Evolutionary conservation across 2,329 filamentous ascomycete genomes (phyloP), one percentile per base, ranked within the genome.

Genomic region (Colletotrichum musae): DNA sequence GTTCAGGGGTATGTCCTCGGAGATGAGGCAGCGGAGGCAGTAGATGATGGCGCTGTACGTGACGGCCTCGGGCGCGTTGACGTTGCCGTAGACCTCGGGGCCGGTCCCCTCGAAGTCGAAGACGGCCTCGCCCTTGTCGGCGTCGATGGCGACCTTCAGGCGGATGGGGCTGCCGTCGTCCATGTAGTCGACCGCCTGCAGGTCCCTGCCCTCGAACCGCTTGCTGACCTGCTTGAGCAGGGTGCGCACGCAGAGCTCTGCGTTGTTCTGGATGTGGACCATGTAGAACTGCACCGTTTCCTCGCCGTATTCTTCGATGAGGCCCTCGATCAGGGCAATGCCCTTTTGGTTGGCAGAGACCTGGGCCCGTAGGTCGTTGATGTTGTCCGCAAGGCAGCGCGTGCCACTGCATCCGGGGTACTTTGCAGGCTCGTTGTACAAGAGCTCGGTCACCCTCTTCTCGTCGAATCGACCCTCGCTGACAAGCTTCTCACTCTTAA

Each of bases 11-110:
- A 96, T 95, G 71, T 95, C 93, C 74, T 94, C 90, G 9, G 88
- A 91, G 72, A 96, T 94, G 64, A 96, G 85, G 74, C 91, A 93
- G 28, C 93, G 88, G 16, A 96, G 84, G 74, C 93, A 95, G 83
- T 96, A 96, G 72, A 96, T 95, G 73, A 95, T 95, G n/a, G 93
- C 93, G 6, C 89, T 92, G 80, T 93, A 94, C 0, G 93, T 95
- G 56, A 96, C 92, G 3, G 93, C 93, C 79, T 94, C 88, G 0
- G 93, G 93, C 0, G 93, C 93, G 75, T 96, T 96, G 79, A 91
- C 91, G 74, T 94, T 95, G 36, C 88, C 92, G 74, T 94, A 94
- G 1, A 94, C 92, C 79, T 96, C 92, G 0, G 92, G 90, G 0
- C 93, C 93, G 0, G 93, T 96, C 21, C 93, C 93, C 0, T 84